Evolutionary conservation across 2,329 filamentous ascomycete species (phyloP).

Genomic region (Monosporascus sp.): DNA sequence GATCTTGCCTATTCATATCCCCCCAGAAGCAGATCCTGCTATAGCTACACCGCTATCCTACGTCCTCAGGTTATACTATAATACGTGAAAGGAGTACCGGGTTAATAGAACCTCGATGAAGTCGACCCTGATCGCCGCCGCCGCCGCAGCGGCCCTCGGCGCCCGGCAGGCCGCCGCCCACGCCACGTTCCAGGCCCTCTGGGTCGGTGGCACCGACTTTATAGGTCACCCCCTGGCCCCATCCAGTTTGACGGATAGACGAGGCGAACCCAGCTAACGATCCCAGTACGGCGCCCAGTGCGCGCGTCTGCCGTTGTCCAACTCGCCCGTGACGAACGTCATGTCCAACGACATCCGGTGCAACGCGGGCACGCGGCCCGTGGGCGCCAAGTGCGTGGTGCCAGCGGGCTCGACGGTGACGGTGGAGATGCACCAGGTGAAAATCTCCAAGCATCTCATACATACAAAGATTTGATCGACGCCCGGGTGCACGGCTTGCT

Average conservation of each 20-base stretch:
- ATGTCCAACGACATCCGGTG: constrained; percentile 35
- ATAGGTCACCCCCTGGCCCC: constrained; percentile 11
- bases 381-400: constrained; percentile 39
- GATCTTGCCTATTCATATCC: no score
- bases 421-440: constrained; percentile 51
- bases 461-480: no score
- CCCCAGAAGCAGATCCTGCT: no score
- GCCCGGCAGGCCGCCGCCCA: constrained; percentile 36
- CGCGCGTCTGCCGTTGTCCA: constrained; percentile 42
- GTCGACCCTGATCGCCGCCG: constrained; percentile 19
- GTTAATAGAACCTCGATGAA: constrained; percentile 27
- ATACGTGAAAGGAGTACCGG: no score
- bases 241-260: background rate
- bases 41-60: no score
- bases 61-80: no score
- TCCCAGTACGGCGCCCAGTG: constrained; percentile 33
- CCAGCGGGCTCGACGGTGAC: constrained; percentile 43
- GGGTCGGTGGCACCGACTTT: constrained; percentile 39
- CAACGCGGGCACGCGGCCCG: constrained; percentile 31
- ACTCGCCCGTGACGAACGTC: constrained; percentile 44
- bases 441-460: background rate
- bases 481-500: no score
- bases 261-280: constrained; percentile 14
- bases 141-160: constrained; percentile 25
- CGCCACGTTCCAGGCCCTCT: constrained; percentile 47